These are phyloP conservation scores for Carpinus fangiana DNA, from an alignment of 306 rosid species.

Conservation along the genomic window DNA sequence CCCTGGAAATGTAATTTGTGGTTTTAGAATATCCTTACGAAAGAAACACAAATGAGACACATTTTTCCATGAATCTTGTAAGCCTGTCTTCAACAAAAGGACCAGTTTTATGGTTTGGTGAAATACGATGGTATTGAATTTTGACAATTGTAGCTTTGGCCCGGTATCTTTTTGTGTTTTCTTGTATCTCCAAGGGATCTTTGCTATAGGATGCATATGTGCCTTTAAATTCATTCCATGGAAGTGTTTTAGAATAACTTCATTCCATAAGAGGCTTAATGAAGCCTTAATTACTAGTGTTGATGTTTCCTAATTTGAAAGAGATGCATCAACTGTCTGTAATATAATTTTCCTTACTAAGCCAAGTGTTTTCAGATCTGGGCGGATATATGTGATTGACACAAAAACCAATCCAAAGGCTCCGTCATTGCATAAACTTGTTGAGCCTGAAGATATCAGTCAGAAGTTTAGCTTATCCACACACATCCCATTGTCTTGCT, in stretches of 20 bases:
- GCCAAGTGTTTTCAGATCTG: slow-evolving; percentile 57
- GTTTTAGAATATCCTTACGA: not conserved
- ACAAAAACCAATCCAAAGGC: slow-evolving; percentile 76
- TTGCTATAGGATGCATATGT: not conserved
- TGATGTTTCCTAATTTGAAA: not conserved
- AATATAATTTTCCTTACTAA: slow-evolving; percentile 8
- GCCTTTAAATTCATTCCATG: not conserved
- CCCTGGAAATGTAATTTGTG: not conserved
- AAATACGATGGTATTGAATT: not conserved
- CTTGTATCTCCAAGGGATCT: not conserved
- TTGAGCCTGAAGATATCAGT: slow-evolving; percentile 60
- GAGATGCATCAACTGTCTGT: not conserved
- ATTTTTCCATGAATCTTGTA: not conserved
- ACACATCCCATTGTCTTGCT: slow-evolving; percentile 96
- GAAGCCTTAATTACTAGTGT: not conserved
- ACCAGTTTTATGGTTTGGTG: not conserved
- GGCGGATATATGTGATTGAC: slow-evolving; percentile 79
- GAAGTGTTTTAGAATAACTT: not conserved
- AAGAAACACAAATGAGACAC: not conserved
- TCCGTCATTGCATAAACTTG: slow-evolving; percentile 83
- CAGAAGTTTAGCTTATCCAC: slow-evolving; percentile 83
- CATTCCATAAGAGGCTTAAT: not conserved
- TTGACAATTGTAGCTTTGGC: not conserved
- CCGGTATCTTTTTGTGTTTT: not conserved
- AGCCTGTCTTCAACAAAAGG: not conserved